Evolutionary conservation across 768 basidiomycete species (phyloP).

Genomic region (Mycena maculata): DNA sequence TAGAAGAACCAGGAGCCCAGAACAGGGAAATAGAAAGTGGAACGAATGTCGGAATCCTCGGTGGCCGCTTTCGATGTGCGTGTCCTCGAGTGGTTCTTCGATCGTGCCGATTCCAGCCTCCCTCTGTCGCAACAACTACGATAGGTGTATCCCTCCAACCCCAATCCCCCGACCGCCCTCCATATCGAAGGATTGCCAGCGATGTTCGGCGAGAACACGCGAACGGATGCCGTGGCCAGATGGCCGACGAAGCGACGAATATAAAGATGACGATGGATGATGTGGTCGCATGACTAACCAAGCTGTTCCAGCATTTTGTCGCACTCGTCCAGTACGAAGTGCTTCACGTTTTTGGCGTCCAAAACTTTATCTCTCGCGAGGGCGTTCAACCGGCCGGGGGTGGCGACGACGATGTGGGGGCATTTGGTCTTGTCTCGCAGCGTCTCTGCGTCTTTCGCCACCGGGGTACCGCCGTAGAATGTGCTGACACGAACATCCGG

Average conservation of each 20-base stretch:
- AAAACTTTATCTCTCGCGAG: slow-evolving; percentile 95
- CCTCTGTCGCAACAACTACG: slow-evolving; percentile 21
- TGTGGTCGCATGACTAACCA: slow-evolving; percentile 93
- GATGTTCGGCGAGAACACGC: slow-evolving; percentile 50
- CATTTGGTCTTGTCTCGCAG: slow-evolving; percentile 97
- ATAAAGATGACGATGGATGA: slow-evolving; percentile 62
- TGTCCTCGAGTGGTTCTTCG: slow-evolving; percentile 49
- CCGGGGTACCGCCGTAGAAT: slow-evolving; percentile 97
- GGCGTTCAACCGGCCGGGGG: slow-evolving; percentile 96
- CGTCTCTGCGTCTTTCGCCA: slow-evolving; percentile 92
- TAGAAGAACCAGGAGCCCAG: slow-evolving; percentile 58
- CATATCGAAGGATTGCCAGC: slow-evolving; percentile 53
- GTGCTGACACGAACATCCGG: slow-evolving; percentile 97
- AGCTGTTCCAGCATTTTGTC: slow-evolving; percentile 99
- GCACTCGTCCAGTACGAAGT: slow-evolving; percentile 99
- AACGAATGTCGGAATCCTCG: slow-evolving; percentile 47
- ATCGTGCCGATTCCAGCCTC: slow-evolving; percentile 35
- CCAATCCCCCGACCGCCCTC: slow-evolving; percentile 51
- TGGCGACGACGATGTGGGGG: slow-evolving; percentile 98
- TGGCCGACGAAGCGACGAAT: slow-evolving; percentile 56
- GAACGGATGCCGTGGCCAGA: slow-evolving; percentile 55
- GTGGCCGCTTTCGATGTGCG: slow-evolving; percentile 49
- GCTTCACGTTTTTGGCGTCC: slow-evolving; percentile 96
- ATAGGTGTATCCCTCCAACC: slow-evolving; percentile 32
- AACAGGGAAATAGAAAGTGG: slow-evolving; percentile 47